Evolutionary conservation across 768 basidiomycete species (phyloP).

Genomic region (Coprinellus micaceus): DNA sequence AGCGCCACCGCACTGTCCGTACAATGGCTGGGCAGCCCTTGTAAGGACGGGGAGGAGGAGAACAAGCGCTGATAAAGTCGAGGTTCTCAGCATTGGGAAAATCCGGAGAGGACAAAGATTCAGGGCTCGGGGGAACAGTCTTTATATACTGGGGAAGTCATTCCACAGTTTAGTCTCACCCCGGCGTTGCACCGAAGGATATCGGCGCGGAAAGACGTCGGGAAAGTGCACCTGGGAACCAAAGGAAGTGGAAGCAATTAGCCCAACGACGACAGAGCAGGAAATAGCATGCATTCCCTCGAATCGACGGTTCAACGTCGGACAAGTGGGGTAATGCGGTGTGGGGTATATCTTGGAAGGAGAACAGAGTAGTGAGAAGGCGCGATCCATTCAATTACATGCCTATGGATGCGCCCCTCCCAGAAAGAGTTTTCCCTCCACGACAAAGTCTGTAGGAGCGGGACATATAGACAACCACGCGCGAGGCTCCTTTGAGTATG

Average conservation of each 20-base stretch:
- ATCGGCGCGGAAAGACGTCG: constrained; percentile 26
- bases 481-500: too few relatives aligned
- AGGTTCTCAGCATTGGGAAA: constrained; percentile 44
- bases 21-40: constrained; percentile 39
- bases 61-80: constrained; percentile 28
- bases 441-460: too few relatives aligned
- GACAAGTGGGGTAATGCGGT: neutral
- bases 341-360: neutral
- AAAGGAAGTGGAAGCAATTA: neutral
- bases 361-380: neutral
- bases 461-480: too few relatives aligned
- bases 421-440: too few relatives aligned
- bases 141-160: neutral
- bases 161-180: constrained; percentile 22
- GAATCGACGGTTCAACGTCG: constrained; percentile 8
- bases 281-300: neutral
- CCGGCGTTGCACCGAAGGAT: constrained; percentile 34
- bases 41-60: constrained; percentile 35
- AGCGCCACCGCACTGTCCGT: constrained; percentile 53
- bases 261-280: too few relatives aligned
- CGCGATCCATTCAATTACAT: neutral
- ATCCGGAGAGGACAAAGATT: constrained; percentile 2
- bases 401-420: too few relatives aligned
- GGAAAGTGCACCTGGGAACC: constrained; percentile 10
- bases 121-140: neutral